These are phyloP conservation scores for Rhizophora mangle DNA, from an alignment of 345 rosid species.

Conservation along the genomic window DNA sequence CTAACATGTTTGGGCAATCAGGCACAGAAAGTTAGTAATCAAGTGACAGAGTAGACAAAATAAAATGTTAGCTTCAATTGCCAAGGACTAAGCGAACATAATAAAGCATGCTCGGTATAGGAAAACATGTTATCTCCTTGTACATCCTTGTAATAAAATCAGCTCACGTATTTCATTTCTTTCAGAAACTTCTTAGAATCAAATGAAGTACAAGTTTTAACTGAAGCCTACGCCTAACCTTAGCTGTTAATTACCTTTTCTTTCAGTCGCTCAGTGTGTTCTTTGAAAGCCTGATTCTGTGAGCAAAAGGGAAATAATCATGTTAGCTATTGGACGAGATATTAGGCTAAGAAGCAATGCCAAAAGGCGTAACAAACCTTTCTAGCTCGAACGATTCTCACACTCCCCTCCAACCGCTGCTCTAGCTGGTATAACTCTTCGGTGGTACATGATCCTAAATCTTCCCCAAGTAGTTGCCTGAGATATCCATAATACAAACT, in stretches of 20 bases:
- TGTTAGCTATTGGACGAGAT: not conserved
- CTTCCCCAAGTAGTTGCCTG: conserved; percentile 46
- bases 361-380: conserved; percentile 23
- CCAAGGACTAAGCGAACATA: too few relatives aligned
- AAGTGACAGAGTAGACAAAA: not conserved
- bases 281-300: conserved; percentile 73
- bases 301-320: not conserved
- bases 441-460: conserved; percentile 30
- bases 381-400: conserved; percentile 31
- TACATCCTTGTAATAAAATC: too few relatives aligned
- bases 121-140: too few relatives aligned
- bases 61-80: not conserved
- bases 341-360: not conserved
- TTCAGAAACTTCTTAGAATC: too few relatives aligned
- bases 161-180: too few relatives aligned
- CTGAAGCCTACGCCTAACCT: not conserved
- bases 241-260: conserved; percentile 50
- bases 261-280: conserved; percentile 55
- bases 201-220: too few relatives aligned
- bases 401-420: conserved; percentile 41
- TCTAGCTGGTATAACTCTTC: conserved; percentile 42
- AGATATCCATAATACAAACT: not conserved
- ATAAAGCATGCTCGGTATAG: too few relatives aligned
- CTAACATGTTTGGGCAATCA: not conserved
- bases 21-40: not conserved